Conservation (phyloP, 495 filamentous ascomycete genomes). For the Xylaria longipes region DNA sequence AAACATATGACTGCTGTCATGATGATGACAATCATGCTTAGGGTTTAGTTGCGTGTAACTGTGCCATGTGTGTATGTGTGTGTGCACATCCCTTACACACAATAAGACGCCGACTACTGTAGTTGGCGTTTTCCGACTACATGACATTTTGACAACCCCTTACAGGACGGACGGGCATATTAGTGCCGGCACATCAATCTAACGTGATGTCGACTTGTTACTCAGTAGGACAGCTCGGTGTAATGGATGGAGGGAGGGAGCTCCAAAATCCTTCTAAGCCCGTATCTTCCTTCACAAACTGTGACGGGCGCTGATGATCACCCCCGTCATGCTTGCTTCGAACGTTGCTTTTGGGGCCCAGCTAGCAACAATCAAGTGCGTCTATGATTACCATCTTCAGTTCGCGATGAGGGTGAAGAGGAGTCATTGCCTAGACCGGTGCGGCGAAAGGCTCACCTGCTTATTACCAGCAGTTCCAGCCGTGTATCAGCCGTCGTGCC, state of each 20-base stretch:
- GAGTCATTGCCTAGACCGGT: conserved; percentile 14
- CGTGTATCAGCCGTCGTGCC: conserved; percentile 13
- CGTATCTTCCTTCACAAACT: background rate
- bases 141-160: background rate
- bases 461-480: conserved; percentile 1
- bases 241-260: background rate
- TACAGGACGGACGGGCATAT: background rate
- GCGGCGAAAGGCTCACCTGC: conserved; percentile 9
- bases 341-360: conserved; percentile 18
- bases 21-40: conserved; percentile 15
- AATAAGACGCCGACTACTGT: conserved; percentile 8
- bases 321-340: background rate
- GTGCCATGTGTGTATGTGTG: background rate
- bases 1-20: conserved; percentile 18
- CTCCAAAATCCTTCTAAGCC: conserved; percentile 10
- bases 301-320: background rate
- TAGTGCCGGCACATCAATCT: conserved; percentile 13
- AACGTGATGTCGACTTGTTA: conserved; percentile 2
- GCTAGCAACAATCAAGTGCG: background rate
- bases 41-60: conserved; percentile 4
- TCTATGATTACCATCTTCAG: conserved; percentile 8
- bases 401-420: background rate
- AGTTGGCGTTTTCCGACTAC: conserved; percentile 11
- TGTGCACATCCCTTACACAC: background rate
- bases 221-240: conserved; percentile 11